Evolutionary conservation across 1,284 basidiomycete genomes (phyloP).

Genomic region (Phellopilus nigrolimitatus): DNA sequence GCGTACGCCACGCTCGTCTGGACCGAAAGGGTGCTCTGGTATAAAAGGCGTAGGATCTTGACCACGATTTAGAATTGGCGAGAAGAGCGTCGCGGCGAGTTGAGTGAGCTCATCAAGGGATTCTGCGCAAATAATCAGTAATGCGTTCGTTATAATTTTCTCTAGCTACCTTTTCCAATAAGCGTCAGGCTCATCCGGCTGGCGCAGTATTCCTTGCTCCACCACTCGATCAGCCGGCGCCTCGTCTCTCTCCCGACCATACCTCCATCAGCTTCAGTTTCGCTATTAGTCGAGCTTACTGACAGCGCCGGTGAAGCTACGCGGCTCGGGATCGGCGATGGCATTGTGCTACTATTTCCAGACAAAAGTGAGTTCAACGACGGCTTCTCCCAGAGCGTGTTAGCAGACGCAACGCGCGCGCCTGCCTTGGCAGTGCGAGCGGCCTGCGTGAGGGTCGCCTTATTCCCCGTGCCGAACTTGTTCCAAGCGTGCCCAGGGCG

Average conservation of each 20-base stretch:
- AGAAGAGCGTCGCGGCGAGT: constrained; percentile 72
- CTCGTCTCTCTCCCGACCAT: constrained; percentile 83
- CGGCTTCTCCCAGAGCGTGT: constrained; percentile 21
- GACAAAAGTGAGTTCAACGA: constrained; percentile 7
- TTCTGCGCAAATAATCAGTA: constrained; percentile 43
- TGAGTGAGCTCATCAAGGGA: constrained; percentile 75
- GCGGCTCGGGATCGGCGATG: constrained; percentile 51
- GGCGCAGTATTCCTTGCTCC: constrained; percentile 89
- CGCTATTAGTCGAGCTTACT: constrained; percentile 43
- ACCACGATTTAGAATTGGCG: constrained; percentile 69
- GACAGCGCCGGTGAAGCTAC: constrained; percentile 62
- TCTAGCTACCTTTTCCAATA: constrained; percentile 86
- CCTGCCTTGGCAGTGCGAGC: constrained; percentile 48
- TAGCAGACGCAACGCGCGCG: constrained; percentile 36
- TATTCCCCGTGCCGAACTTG: constrained; percentile 94
- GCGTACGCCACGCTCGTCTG: constrained; percentile 72
- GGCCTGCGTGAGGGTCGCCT: constrained; percentile 75
- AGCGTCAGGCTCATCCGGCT: constrained; percentile 92
- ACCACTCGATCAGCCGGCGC: constrained; percentile 92
- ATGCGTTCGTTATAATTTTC: too few species aligned
- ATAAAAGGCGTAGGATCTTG: constrained; percentile 65
- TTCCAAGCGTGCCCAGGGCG: constrained; percentile 81
- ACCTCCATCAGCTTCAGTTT: constrained; percentile 69
- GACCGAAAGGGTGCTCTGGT: constrained; percentile 72
- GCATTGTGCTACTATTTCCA: constrained; percentile 25